Base-by-base conservation (phyloP, 257 asterid species). In the Salvia hispanica region DNA sequence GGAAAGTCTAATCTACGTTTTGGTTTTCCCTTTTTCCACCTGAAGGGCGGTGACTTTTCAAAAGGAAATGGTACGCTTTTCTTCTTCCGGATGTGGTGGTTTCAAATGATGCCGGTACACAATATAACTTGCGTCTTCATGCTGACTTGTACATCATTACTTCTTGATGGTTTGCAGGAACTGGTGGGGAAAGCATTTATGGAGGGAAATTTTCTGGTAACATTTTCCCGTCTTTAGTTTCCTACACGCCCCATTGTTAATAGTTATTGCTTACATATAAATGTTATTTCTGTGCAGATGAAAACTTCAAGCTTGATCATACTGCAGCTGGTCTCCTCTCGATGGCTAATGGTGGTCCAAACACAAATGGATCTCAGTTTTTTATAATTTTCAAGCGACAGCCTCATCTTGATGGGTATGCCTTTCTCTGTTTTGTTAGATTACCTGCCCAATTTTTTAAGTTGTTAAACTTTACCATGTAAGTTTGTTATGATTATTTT, bases 141-240 rank as follows among this genome's bases (percentile, higher is more conserved):
- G 95, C 80, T 80, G 86, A 86, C 85, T 77, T 78, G 86, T 88
- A 83, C 85, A 88, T 86, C 83, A 74, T 81, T 66, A 74, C 82
- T 78, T 84, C 89, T 86, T 86, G 77, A 82, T 91, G 91, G 89
- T 78, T 90, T 91, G 95, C 98, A 94, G 99, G 98, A 86, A 94
- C 96, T 76, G 99, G 99, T 78, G 99, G 99, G 74, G 99, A 94
- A 80, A 91, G 99, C 78, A 87, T 94, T 33, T 94, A 85, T 71
- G 99, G 98, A 72, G 97, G 97, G 70, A 94, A 87, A 81, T 91
- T 91, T 83, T 81, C 86, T 75, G 99, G 97, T 94, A 80, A 31
- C 75, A 68, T 58, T 75, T 78, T 51, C 36, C 62, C 44, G 16
- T 63, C 36, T 52, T 64, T 53, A 57, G 45, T 16, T 58, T 55